Percentiles rank a stretch among this genome's conserved stretches.
phyloP scores from a whole-genome alignment of 495 filamentous ascomycete genomes.

The Xylaria castorea region DNA sequence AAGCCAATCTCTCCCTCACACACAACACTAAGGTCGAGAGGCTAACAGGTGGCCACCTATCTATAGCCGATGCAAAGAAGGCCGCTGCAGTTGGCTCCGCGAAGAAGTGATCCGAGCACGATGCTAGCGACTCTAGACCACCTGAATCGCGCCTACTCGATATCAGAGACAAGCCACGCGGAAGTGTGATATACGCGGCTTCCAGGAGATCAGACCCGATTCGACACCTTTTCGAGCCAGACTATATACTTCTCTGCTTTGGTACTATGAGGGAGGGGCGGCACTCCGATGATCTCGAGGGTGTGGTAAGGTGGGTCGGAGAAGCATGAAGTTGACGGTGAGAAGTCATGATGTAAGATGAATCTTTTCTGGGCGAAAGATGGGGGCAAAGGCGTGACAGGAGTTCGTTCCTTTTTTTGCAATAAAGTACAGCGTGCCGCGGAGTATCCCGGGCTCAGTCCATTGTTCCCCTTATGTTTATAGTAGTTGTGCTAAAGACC shows the following conservation, averaged over 20 bases:
- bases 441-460: background rate
- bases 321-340: constrained; percentile 10
- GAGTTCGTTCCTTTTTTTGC: constrained; percentile 28
- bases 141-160: constrained; percentile 1
- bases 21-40: background rate
- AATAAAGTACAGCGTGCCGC: constrained; percentile 19
- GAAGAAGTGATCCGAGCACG: constrained; percentile 34
- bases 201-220: background rate
- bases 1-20: constrained; percentile 32
- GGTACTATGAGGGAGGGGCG: background rate
- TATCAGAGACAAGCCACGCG: background rate
- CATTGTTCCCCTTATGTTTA: background rate
- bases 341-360: constrained; percentile 35
- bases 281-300: constrained; percentile 9
- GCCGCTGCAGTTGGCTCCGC: constrained; percentile 41
- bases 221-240: background rate
- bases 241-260: background rate
- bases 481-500: background rate
- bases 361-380: constrained; percentile 28
- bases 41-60: constrained; percentile 1
- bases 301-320: constrained; percentile 10
- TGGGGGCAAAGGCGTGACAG: constrained; percentile 29
- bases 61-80: constrained; percentile 59
- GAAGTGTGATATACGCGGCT: background rate
- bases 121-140: constrained; percentile 15